A percentile compares a stretch with the other conserved stretches of the same genome.
phyloP scores from a whole-genome alignment of 345 rosid species.

The Theobroma cacao region DNA sequence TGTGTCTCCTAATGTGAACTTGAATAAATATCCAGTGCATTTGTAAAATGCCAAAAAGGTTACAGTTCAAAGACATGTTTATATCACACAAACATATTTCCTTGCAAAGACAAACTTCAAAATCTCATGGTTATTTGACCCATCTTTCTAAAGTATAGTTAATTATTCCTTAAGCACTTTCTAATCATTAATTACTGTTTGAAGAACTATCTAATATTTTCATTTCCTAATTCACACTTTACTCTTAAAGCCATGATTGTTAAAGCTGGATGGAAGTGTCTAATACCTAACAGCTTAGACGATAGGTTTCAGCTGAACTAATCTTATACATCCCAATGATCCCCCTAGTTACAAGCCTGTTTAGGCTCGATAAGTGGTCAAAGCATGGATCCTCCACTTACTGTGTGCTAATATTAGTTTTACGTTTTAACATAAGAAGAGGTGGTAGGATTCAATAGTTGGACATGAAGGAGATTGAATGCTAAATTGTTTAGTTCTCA shows the following conservation, averaged over 20 bases:
- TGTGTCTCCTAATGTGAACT: background rate
- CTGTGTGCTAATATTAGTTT: background rate
- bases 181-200: background rate
- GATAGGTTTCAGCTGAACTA: background rate
- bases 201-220: background rate
- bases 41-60: background rate
- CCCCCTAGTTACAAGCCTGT: background rate
- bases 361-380: background rate
- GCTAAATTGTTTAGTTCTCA: background rate
- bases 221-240: background rate
- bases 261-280: background rate
- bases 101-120: background rate
- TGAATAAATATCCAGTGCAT: too few species aligned
- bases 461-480: background rate
- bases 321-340: background rate
- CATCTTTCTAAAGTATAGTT: background rate
- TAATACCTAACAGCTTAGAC: background rate
- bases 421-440: background rate
- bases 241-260: background rate
- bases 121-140: background rate
- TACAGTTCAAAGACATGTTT: background rate
- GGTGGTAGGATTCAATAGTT: background rate
- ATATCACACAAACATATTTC: background rate
- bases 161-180: background rate
- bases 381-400: background rate